Evolutionary conservation across 2,329 filamentous ascomycete genomes (phyloP), one percentile per base, ranked within the genome.

Genomic region (Lasiodiplodia sp.): DNA sequence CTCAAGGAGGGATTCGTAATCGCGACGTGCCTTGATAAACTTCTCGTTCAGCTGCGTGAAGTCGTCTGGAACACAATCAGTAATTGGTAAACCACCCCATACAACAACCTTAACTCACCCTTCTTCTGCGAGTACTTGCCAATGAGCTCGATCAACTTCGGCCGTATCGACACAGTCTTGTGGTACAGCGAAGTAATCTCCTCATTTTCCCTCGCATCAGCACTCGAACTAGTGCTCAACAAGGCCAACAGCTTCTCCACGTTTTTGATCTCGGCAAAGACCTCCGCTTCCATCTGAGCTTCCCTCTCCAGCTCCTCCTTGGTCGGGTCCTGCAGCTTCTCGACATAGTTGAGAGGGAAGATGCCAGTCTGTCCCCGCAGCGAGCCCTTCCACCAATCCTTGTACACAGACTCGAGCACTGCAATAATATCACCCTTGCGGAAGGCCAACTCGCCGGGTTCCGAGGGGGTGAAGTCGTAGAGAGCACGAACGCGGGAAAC

Each of bases 111-210:
- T 16, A n/a, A 60, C 78, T 73, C 83, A 95, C 94, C 94, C 83
- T 99, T 99, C 87, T 97, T 98, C 79, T 99, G 96, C 11, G 96
- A 98, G 78, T 99, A 99, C 79, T 98, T 98, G 71, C 96, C 96
- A 78, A 99, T 99, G 62, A 99, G 84, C 83, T 98, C 96, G 78
- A 99, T 98, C 71, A 99, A 84, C 83, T 99, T 99, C 14, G 96
- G 96, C 38, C 96, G 88, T 75, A 99, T 99, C 3, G 94, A 92
- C 71, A 98, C 82, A 0, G 96, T 98, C 71, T 94, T 93, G 77
- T 99, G 94, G 77, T 99, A 99, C 40, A 91, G 74, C 86, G 87
- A 87, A 65, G 93, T 97, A 71, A 99, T 97, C 83, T 99, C 96
- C 79, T 99, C 96, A 72, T 97, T 97, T 74, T 98, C 96, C 76